Percentiles rank a stretch among this genome's conserved stretches.
These are phyloP conservation scores for Blastomyces percursus DNA, from an alignment of 2,329 filamentous ascomycete species.

Conservation along the genomic window DNA sequence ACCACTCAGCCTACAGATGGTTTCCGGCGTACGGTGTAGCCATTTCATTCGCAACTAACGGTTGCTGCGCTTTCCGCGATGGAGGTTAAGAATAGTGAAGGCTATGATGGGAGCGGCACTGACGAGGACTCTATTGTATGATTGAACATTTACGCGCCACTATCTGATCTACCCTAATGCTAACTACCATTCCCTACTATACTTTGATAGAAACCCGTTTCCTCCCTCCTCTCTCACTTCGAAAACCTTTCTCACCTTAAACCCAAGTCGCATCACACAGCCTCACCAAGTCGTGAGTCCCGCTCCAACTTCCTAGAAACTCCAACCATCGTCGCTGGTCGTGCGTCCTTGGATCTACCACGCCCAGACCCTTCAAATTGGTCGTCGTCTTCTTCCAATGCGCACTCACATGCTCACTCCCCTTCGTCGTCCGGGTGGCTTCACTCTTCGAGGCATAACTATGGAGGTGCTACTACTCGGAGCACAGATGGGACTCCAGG, in stretches of 20 bases:
- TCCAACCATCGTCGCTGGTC: slow-evolving; percentile 21
- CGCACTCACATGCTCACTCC: background rate
- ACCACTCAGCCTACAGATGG: background rate
- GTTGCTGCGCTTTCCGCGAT: slow-evolving; percentile 18
- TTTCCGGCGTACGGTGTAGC: background rate
- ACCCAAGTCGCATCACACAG: slow-evolving; percentile 5
- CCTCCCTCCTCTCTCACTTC: slow-evolving; percentile 40
- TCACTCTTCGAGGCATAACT: slow-evolving; percentile 14
- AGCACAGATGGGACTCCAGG: slow-evolving; percentile 34
- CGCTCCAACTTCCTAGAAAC: slow-evolving; percentile 22
- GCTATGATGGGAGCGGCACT: slow-evolving; percentile 26
- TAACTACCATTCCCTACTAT: slow-evolving; percentile 11
- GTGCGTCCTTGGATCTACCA: slow-evolving; percentile 35
- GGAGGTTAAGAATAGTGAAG: slow-evolving; percentile 27
- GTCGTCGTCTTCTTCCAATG: slow-evolving; percentile 11
- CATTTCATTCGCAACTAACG: background rate
- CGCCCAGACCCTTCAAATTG: slow-evolving; percentile 32
- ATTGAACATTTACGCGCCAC: slow-evolving; percentile 9
- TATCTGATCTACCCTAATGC: slow-evolving; percentile 5
- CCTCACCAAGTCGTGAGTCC: slow-evolving; percentile 16
- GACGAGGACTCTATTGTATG: slow-evolving; percentile 31
- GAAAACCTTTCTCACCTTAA: slow-evolving; percentile 34
- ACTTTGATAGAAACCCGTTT: slow-evolving; percentile 34
- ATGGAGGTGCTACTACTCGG: background rate
- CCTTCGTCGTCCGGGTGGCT: slow-evolving; percentile 6